Evolutionary conservation across 257 asterid species (phyloP).

Genomic region (Solanum chiquidenum): DNA sequence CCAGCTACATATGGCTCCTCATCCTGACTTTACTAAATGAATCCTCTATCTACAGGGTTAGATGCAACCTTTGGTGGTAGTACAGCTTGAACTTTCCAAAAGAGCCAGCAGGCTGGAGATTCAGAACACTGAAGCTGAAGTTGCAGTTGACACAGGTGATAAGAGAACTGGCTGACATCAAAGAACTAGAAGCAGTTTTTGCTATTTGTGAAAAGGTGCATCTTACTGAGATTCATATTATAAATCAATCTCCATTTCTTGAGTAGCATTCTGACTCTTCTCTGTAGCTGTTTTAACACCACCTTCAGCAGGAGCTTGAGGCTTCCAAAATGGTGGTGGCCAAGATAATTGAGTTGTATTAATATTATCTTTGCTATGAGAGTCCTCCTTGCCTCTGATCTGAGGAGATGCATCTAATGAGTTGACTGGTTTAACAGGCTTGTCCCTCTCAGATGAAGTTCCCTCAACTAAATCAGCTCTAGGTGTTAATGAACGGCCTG

Average conservation of each 20-base stretch:
- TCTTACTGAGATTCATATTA: constrained; percentile 28
- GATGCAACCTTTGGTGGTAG: constrained; percentile 15
- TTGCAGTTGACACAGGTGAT: constrained; percentile 30
- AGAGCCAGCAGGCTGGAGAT: constrained; percentile 26
- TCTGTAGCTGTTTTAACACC: constrained; percentile 15
- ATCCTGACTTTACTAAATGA: constrained; percentile 16
- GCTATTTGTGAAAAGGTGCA: constrained; percentile 16
- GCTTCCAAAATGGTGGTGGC: constrained; percentile 42
- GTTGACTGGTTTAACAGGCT: constrained; percentile 34
- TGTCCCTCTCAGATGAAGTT: constrained; percentile 34
- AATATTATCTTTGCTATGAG: constrained; percentile 28
- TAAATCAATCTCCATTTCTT: constrained; percentile 59
- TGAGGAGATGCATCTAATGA: constrained; percentile 18
- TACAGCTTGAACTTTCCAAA: constrained; percentile 13
- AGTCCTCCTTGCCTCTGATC: constrained; percentile 31
- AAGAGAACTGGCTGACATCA: constrained; percentile 18
- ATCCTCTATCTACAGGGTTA: constrained; percentile 20
- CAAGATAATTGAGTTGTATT: constrained; percentile 28
- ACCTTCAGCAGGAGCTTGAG: constrained; percentile 23
- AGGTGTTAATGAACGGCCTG: constrained; percentile 49
- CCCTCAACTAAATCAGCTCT: constrained; percentile 52
- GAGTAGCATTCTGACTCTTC: constrained; percentile 20
- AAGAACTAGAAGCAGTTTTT: constrained; percentile 17
- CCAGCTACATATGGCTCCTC: constrained; percentile 1
- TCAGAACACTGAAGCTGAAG: constrained; percentile 42